These are phyloP conservation scores for Amorphotheca resinae DNA, from an alignment of 495 filamentous ascomycete species.

Conservation along the genomic window DNA sequence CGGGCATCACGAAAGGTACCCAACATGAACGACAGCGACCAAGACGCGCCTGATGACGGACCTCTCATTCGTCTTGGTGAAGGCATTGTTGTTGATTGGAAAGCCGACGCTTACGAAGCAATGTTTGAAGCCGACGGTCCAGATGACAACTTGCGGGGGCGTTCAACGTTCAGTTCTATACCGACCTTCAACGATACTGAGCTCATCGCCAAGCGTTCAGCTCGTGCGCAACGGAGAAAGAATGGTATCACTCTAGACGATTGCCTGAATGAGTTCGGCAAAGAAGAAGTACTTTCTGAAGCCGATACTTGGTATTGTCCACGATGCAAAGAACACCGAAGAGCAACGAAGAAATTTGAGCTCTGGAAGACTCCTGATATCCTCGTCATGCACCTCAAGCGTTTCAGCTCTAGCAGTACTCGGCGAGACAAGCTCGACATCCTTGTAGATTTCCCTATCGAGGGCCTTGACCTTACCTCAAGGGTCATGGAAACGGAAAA, in stretches of 20 bases:
- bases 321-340: slow-evolving; percentile 82
- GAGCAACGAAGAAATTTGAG: slow-evolving; percentile 91
- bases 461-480: slow-evolving; percentile 67
- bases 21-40: slow-evolving; percentile 3
- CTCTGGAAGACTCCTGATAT: slow-evolving; percentile 95
- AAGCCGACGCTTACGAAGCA: slow-evolving; percentile 44
- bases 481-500: slow-evolving; percentile 66
- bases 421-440: slow-evolving; percentile 83
- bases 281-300: slow-evolving; percentile 81
- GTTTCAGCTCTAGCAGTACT: slow-evolving; percentile 68
- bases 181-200: slow-evolving; percentile 51
- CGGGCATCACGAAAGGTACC: slow-evolving; percentile 4
- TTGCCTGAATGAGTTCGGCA: slow-evolving; percentile 87
- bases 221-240: slow-evolving; percentile 49
- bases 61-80: slow-evolving; percentile 66
- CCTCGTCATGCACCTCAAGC: slow-evolving; percentile 85
- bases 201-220: slow-evolving; percentile 44
- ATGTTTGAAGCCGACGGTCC: slow-evolving; percentile 43
- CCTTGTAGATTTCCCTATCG: slow-evolving; percentile 82
- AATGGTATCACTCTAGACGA: slow-evolving; percentile 74
- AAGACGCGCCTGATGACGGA: slow-evolving; percentile 31
- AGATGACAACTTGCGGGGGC: slow-evolving; percentile 34
- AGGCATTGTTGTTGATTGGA: slow-evolving; percentile 78
- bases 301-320: slow-evolving; percentile 96
- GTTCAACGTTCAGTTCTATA: slow-evolving; percentile 38